Percentiles rank a stretch among this genome's conserved stretches.
phyloP scores from a whole-genome alignment of 2,329 filamentous ascomycete species.

The Botrytis deweyae region DNA sequence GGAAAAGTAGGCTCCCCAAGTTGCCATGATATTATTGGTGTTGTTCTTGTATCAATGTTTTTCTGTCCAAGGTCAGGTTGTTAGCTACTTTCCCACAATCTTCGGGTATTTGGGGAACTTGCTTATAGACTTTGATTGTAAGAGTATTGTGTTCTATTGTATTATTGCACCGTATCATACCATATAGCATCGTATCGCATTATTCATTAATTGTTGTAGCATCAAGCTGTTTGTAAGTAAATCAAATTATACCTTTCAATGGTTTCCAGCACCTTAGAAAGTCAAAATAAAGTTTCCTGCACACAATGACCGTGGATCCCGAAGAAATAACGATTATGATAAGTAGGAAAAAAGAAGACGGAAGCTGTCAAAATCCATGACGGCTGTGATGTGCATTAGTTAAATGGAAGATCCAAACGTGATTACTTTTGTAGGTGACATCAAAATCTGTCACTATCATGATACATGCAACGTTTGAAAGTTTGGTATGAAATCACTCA shows the following conservation, averaged over 20 bases:
- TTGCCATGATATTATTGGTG: constrained; percentile 23
- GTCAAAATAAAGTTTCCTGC: neutral
- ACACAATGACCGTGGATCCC: neutral
- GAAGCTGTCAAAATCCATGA: neutral
- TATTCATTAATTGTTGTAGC: neutral
- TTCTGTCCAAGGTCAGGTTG: neutral
- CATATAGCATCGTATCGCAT: neutral
- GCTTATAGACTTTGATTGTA: neutral
- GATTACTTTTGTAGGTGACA: neutral
- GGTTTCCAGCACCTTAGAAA: constrained; percentile 20
- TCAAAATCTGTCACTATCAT: constrained; percentile 7
- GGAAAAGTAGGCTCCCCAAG: constrained; percentile 30
- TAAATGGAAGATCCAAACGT: neutral
- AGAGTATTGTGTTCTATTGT: too few relatives aligned
- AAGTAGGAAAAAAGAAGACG: neutral
- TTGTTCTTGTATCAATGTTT: neutral
- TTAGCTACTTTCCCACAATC: neutral
- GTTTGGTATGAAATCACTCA: neutral
- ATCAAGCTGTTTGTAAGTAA: constrained; percentile 3
- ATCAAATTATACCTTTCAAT: neutral
- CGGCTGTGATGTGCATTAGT: neutral
- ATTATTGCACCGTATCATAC: too few relatives aligned
- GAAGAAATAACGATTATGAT: neutral
- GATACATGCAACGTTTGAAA: constrained; percentile 11
- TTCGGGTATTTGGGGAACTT: neutral